Evolutionary conservation across 257 asterid species (phyloP), one percentile per base, ranked within the genome.

Genomic region (Nemophila menziesii): DNA sequence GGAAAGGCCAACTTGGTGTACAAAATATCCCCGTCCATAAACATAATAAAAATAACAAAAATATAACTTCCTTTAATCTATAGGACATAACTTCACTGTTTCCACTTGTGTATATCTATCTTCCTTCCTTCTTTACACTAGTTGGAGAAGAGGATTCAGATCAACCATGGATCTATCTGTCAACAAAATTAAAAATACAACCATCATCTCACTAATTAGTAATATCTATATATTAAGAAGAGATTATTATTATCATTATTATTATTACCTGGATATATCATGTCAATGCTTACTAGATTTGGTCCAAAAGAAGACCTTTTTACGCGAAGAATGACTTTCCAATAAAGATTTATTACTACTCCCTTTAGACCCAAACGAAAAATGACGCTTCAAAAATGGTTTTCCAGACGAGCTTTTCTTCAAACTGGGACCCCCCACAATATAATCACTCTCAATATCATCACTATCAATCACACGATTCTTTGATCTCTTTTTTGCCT

Each of bases 371-470:
- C 90, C 96, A 54, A 82, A 79, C 0, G 90, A 86, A 49, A 82
- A 79, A 62, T 76, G 94, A 11, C 96, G 83, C 71, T 57, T 68
- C 71, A 86, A 49, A 56, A 82, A 86, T 4, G 94, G 81, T 70
- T 56, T 79, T 19, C 77, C 78, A 1, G 45, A 36, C 10, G 77
- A 71, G 71, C 73, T 57, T 69, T 72, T 57, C 57, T 71, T 78
- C 85, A 67, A 48, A 72, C 87, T 81, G 51, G 87, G 66, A 69
- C 79, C 80, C 45, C 66, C 66, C 66, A 52, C 22, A 58, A 62
- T 21, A 49, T 49, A 44, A 41, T 68, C 80, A 38, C 74, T 34
- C 18, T 63, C 65, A 5, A 69, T 59, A 51, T 72, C 83, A 51
- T 72, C 83, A 48, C 85, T 66, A 48, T 80, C 92, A n/a, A 74